Percentiles rank a stretch among this genome's conserved stretches.
Evolutionary conservation across 179 eudicot genomes (phyloP).

Genomic region (Camellia oleifera): DNA sequence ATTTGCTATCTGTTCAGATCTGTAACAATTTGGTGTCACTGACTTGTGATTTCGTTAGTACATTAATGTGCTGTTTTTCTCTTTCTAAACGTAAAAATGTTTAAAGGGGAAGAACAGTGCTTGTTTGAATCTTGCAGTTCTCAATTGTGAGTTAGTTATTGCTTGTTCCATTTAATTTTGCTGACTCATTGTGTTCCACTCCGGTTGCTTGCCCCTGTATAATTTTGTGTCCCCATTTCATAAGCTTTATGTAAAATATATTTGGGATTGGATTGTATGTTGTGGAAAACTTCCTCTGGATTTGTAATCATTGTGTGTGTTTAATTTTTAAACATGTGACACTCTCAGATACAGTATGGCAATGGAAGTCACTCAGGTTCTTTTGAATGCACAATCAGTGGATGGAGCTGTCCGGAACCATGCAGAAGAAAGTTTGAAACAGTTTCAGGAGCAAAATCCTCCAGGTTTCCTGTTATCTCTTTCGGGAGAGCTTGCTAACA

Average conservation of each 20-base stretch:
- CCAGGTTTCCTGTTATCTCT: conserved; percentile 70
- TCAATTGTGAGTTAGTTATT: neutral
- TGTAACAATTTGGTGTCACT: neutral
- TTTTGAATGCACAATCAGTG: conserved; percentile 77
- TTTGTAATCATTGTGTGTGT: neutral
- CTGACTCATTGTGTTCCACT: neutral
- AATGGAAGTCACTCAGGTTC: conserved; percentile 83
- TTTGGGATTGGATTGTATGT: neutral
- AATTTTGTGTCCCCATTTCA: neutral
- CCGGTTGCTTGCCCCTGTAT: neutral
- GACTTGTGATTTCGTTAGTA: neutral
- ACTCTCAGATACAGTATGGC: conserved; percentile 44
- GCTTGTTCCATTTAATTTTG: neutral
- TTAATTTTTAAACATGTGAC: neutral
- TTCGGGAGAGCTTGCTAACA: conserved; percentile 76
- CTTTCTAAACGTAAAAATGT: neutral
- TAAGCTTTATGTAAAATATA: neutral
- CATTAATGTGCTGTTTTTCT: neutral
- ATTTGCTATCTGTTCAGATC: neutral
- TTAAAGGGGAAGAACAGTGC: neutral
- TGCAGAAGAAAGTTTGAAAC: conserved; percentile 74
- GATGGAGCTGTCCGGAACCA: conserved; percentile 74
- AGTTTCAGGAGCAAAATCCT: conserved; percentile 81
- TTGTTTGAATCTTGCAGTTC: neutral
- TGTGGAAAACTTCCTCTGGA: neutral